Base-by-base conservation (phyloP, 768 basidiomycete species). In the Ramaria sp. region DNA sequence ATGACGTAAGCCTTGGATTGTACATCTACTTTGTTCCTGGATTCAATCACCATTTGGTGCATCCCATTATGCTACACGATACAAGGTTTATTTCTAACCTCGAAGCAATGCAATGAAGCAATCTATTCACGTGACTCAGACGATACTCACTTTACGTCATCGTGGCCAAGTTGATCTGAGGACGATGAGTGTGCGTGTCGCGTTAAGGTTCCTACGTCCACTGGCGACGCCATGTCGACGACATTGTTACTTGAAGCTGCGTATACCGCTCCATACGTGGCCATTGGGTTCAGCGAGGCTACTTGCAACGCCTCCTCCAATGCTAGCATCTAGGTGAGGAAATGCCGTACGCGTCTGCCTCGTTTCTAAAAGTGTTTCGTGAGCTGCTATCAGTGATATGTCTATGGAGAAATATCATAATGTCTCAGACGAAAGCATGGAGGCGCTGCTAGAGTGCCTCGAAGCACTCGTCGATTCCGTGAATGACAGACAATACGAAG, bases 381-480 rank as follows among this genome's bases (percentile, higher is more conserved):
- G 38, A 52, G 50, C 50, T 32, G 55, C 28, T 56, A 28, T 32
- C 60, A 79, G 79, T 57, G 69, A 74, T 22, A 58, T 94, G n/a
- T 67, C 79, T 1, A 73, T 76, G 59, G 78, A 81, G 28, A 67
- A 72, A 50, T 96, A 95, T 63, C 82, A 93, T 62, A 64, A 65
- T 28, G 67, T 86, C 25, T 77, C 93, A 1, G 89, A 95, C 57
- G 65, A 69, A 36, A 80, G 87, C 3, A 92, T 96, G 91, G 80
- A 84, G 49, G 66, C 64, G 8, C 64, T 95, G 18, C 76, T 92
- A 16, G 88, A 88, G 53, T 76, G 74, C 2, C 69, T 95, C 27
- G 93, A 96, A 63, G 70, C 71, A 10, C 60, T 90, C 25, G 64
- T 94, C n/a, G 85, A 90, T 53, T 71, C 67, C 27, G 56, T 75